Conservation (phyloP, 164 flowering plant genomes). For the Chloranthus sessilifolius region DNA sequence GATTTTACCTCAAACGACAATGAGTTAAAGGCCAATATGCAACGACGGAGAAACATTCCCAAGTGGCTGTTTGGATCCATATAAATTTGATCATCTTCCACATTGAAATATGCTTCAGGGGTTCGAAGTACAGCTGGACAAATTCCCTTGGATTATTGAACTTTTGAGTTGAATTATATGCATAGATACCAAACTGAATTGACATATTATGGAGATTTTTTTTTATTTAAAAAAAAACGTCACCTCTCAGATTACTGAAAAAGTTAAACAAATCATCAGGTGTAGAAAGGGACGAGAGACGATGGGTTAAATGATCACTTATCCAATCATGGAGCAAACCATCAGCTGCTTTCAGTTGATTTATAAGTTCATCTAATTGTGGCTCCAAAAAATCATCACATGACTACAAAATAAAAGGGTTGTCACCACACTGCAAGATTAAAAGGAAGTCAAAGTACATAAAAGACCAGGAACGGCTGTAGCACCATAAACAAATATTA, state of each 20-base stretch:
- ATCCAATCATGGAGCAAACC: conserved; percentile 47
- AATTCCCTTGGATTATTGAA: neutral
- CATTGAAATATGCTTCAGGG: conserved; percentile 41
- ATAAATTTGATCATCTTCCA: conserved; percentile 69
- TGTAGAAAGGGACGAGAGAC: conserved; percentile 48
- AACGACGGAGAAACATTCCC: conserved; percentile 81
- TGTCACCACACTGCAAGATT: no score
- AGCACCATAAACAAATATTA: no score
- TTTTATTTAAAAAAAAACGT: conserved; percentile 13
- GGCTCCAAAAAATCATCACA: conserved; percentile 81
- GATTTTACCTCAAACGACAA: conserved; percentile 93
- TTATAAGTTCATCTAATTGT: conserved; percentile 55
- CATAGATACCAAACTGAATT: neutral
- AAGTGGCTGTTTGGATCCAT: conserved; percentile 74
- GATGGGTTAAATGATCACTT: conserved; percentile 43
- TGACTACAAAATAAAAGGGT: conserved; percentile 38
- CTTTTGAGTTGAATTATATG: neutral
- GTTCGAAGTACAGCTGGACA: conserved; percentile 57
- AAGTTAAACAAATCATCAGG: conserved; percentile 91
- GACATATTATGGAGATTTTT: no score
- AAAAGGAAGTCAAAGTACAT: no score
- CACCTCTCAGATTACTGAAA: conserved; percentile 63
- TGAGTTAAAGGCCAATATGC: conserved; percentile 69
- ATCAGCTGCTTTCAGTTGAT: conserved; percentile 52
- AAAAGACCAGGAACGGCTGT: no score